phyloP scores from a whole-genome alignment of 78 protist genomes.

The Planoprotostelium fungivorum region DNA sequence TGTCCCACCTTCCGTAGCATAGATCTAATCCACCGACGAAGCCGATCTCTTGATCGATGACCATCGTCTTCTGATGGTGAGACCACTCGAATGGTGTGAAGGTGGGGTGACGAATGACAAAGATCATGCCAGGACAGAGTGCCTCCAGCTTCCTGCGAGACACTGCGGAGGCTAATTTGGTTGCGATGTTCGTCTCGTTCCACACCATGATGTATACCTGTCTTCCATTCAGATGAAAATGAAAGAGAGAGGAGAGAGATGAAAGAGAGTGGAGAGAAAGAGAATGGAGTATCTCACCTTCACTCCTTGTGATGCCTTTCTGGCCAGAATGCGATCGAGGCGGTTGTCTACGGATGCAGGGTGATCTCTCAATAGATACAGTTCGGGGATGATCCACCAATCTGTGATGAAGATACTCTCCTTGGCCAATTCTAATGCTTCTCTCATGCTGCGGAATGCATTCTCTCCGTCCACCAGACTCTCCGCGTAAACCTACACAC shows the following conservation, averaged over 20 bases:
- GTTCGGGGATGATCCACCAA: slow-evolving; percentile 48
- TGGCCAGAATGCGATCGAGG: slow-evolving; percentile 26
- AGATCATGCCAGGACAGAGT: slow-evolving; percentile 35
- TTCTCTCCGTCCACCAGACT: slow-evolving; percentile 1
- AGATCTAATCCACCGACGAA: slow-evolving; percentile 65
- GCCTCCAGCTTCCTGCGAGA: slow-evolving; percentile 36
- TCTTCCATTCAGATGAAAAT: neutral
- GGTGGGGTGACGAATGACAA: slow-evolving; percentile 53
- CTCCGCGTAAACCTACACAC: neutral
- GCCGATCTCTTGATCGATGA: slow-evolving; percentile 53
- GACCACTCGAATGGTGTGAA: slow-evolving; percentile 59
- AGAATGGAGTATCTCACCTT: slow-evolving; percentile 9
- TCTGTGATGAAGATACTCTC: slow-evolving; percentile 45
- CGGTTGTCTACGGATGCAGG: neutral
- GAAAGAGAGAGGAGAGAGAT: neutral
- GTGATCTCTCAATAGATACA: slow-evolving; percentile 10
- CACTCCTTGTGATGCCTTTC: slow-evolving; percentile 59
- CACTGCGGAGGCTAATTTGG: slow-evolving; percentile 36
- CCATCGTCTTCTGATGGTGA: slow-evolving; percentile 63
- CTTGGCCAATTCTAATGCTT: slow-evolving; percentile 26
- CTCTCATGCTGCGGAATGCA: slow-evolving; percentile 10
- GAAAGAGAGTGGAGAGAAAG: neutral
- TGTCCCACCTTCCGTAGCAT: slow-evolving; percentile 52
- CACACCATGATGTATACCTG: slow-evolving; percentile 41
- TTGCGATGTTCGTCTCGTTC: slow-evolving; percentile 58